A percentile compares a stretch with the other conserved stretches of the same genome.
Conservation (phyloP, 148 eudicot genomes). For the Rhododendron griersonianum region DNA sequence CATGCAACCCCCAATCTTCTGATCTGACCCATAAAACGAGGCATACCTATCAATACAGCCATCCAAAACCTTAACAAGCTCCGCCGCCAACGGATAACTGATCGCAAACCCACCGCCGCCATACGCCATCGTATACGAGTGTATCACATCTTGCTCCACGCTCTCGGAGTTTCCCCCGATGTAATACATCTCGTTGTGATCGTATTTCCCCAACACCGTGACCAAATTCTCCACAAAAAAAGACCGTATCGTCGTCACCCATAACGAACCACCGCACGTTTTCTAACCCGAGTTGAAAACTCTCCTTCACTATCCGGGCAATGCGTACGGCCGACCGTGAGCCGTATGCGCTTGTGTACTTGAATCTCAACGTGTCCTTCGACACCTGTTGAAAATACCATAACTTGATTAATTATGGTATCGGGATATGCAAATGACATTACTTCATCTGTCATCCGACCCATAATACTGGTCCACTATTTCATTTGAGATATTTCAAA, state of each 20-base stretch:
- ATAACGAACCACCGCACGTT: slow-evolving; percentile 48
- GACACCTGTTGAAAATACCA: slow-evolving; percentile 15
- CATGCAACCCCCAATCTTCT: slow-evolving; percentile 36
- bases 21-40: slow-evolving; percentile 35
- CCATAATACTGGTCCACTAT: no score
- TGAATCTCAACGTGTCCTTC: slow-evolving; percentile 27
- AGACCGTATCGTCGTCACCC: slow-evolving; percentile 55
- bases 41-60: slow-evolving; percentile 43
- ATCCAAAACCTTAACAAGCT: slow-evolving; percentile 35
- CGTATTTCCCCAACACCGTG: slow-evolving; percentile 34
- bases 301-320: slow-evolving; percentile 42
- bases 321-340: slow-evolving; percentile 32
- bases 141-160: slow-evolving; percentile 31
- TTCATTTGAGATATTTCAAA: no score
- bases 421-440: no score
- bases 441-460: no score
- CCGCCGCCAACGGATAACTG: slow-evolving; percentile 36
- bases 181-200: slow-evolving; percentile 44
- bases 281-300: slow-evolving; percentile 28
- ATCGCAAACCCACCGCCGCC: slow-evolving; percentile 50
- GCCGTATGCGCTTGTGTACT: slow-evolving; percentile 31
- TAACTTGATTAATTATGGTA: not conserved
- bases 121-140: slow-evolving; percentile 34
- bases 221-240: slow-evolving; percentile 40
- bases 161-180: slow-evolving; percentile 46